These are phyloP conservation scores for Agrocybe chaxingu DNA, from an alignment of 768 basidiomycete species.

Conservation along the genomic window DNA sequence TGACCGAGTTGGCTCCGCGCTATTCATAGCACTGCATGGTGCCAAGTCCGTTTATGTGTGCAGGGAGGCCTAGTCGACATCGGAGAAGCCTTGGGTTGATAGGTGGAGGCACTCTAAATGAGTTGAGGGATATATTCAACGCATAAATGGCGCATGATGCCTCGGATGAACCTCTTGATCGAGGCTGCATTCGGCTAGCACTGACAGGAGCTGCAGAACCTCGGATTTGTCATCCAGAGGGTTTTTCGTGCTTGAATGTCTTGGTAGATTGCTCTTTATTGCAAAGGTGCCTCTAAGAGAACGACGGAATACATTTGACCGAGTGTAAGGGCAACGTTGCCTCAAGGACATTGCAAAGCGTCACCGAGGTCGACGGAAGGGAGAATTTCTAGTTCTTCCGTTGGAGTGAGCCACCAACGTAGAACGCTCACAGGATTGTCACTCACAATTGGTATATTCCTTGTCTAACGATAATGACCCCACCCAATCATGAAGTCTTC, in stretches of 20 bases:
- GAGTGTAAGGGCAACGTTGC: neutral
- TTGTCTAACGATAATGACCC: too few species aligned
- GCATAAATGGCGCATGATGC: constrained; percentile 18
- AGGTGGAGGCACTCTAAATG: neutral
- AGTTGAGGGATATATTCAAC: neutral
- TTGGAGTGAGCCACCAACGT: neutral
- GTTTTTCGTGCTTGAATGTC: neutral
- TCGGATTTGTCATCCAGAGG: neutral
- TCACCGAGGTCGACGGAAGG: too few species aligned
- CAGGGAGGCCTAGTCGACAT: neutral
- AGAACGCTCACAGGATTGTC: neutral
- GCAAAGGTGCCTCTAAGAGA: neutral
- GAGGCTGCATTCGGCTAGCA: neutral
- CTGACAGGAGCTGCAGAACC: neutral
- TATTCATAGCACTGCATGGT: constrained; percentile 1
- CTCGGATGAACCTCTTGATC: constrained; percentile 10
- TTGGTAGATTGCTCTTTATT: neutral
- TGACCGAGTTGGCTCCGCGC: constrained; percentile 18
- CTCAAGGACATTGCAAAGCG: too few species aligned
- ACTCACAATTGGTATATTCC: too few species aligned
- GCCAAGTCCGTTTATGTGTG: constrained; percentile 9
- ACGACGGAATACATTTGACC: neutral
- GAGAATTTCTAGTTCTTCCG: too few species aligned
- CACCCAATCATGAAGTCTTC: constrained; percentile 31
- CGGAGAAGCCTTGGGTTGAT: neutral